These are phyloP conservation scores for Pythium rhizo-oryzae DNA, from an alignment of 352 stramenopile genomes.

Conservation along the genomic window DNA sequence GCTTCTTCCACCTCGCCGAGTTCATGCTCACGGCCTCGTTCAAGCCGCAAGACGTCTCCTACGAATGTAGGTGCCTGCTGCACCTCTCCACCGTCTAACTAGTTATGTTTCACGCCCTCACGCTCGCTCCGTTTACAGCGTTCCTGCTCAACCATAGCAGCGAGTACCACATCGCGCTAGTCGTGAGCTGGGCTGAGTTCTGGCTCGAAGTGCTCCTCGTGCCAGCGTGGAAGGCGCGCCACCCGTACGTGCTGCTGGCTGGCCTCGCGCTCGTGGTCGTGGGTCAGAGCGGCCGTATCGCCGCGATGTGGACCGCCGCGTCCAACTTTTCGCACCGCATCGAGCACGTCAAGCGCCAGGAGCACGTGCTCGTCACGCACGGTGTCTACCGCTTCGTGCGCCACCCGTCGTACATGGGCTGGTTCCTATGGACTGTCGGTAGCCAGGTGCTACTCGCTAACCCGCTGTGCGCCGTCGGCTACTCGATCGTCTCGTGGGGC, in stretches of 20 bases:
- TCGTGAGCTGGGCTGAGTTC: conserved; percentile 91
- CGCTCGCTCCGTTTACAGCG: conserved; percentile 30
- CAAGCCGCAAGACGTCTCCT: conserved; percentile 74
- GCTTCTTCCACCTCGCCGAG: conserved; percentile 86
- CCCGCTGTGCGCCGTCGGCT: conserved; percentile 83
- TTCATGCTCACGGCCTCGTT: conserved; percentile 84
- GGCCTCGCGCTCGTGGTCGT: conserved; percentile 77
- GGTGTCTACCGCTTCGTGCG: conserved; percentile 93
- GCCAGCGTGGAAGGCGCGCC: conserved; percentile 68
- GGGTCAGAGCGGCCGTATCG: conserved; percentile 87
- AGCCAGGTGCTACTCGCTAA: conserved; percentile 96
- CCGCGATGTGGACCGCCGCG: conserved; percentile 93
- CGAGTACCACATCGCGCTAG: conserved; percentile 87
- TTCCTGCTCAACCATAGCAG: conserved; percentile 92
- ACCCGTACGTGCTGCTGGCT: conserved; percentile 49
- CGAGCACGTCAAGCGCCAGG: conserved; percentile 91
- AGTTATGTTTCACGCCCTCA: too few species aligned
- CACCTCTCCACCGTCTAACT: background rate
- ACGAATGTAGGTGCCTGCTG: conserved; percentile 58
- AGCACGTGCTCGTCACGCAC: conserved; percentile 94
- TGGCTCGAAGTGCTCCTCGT: conserved; percentile 86
- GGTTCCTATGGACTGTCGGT: conserved; percentile 96
- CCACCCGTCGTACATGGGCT: conserved; percentile 96
- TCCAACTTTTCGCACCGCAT: conserved; percentile 97
- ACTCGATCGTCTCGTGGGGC: conserved; percentile 89